Evolutionary conservation across 805 yeast species (phyloP).

Genomic region (Candida germanica): DNA sequence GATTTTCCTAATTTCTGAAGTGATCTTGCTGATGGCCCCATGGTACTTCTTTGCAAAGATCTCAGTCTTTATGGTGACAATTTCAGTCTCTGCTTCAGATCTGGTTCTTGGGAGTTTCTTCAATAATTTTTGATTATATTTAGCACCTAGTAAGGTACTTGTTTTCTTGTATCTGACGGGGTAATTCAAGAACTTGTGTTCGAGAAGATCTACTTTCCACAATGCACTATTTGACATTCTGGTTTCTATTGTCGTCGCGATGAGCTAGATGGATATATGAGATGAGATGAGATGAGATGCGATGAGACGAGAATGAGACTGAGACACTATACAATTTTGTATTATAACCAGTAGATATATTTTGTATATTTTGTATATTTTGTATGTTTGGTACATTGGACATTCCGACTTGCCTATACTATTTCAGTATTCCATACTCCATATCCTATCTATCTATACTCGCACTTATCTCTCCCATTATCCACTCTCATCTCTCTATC

Average conservation of each 20-base stretch:
- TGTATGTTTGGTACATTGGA: too few relatives aligned
- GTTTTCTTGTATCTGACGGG: constrained; percentile 51
- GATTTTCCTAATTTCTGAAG: constrained; percentile 29
- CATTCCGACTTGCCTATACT: too few relatives aligned
- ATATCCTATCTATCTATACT: too few relatives aligned
- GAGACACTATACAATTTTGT: too few relatives aligned
- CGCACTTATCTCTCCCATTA: too few relatives aligned
- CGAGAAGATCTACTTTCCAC: constrained; percentile 58
- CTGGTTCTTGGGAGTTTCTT: constrained; percentile 38
- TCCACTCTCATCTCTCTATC: too few relatives aligned
- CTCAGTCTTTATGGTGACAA: constrained; percentile 42
- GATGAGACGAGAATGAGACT: too few relatives aligned
- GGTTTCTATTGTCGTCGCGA: too few relatives aligned
- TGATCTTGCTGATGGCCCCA: constrained; percentile 40
- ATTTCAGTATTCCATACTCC: too few relatives aligned
- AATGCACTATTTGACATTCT: constrained; percentile 5
- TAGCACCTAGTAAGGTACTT: constrained; percentile 43
- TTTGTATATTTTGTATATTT: too few relatives aligned
- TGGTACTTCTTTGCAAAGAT: constrained; percentile 49
- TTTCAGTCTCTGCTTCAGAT: constrained; percentile 45
- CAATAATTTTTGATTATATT: constrained; percentile 39
- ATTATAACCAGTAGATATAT: too few relatives aligned
- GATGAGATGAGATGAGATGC: neutral
- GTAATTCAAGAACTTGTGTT: constrained; percentile 42
- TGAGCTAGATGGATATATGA: too few relatives aligned